Conservation (phyloP, 139 green algal species). For the Zygnema cylindricum region DNA sequence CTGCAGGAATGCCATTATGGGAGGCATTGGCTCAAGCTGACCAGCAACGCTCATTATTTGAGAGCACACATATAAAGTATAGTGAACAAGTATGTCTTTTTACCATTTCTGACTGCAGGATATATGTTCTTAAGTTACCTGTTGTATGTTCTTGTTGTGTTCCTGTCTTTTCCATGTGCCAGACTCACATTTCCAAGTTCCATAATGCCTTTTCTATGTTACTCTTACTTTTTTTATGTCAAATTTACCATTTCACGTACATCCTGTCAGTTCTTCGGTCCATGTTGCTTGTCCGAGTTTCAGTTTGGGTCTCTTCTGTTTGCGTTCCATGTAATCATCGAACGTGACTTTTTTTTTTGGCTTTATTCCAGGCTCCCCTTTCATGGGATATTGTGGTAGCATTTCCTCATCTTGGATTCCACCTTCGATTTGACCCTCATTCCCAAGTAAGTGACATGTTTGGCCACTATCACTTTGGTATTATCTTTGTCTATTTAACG, state of each 20-base stretch:
- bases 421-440: conserved; percentile 66
- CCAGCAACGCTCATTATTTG: conserved; percentile 10
- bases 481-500: background rate
- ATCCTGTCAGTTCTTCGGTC: background rate
- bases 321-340: background rate
- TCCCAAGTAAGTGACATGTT: conserved; percentile 61
- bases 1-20: conserved; percentile 53
- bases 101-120: background rate
- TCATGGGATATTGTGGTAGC: conserved; percentile 63
- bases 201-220: background rate
- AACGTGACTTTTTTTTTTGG: background rate
- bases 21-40: conserved; percentile 36
- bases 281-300: background rate
- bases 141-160: background rate
- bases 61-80: conserved; percentile 52
- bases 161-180: background rate
- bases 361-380: conserved; percentile 45
- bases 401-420: conserved; percentile 69
- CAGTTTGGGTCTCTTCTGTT: background rate
- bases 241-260: background rate
- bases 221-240: background rate
- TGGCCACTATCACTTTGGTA: background rate
- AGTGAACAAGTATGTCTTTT: conserved; percentile 26
- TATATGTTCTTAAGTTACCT: background rate
- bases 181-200: background rate